Base-by-base conservation (phyloP, 345 rosid genomes). In the Salix purpurea region DNA sequence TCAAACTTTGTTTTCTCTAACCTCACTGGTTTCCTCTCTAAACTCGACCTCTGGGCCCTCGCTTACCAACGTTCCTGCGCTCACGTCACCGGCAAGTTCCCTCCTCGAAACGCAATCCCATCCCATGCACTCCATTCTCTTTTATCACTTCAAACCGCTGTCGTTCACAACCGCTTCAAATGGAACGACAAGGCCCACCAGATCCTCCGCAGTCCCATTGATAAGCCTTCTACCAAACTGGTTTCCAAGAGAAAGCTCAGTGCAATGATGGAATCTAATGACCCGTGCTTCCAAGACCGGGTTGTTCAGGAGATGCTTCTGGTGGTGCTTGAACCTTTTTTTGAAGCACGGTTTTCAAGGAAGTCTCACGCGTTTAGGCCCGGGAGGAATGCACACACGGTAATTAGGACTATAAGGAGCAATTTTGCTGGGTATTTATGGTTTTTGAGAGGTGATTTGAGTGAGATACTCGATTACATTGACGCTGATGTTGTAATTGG, bases 351-450 rank as follows among this genome's bases (percentile, higher is more conserved):
- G 73, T 96, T 96, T 67, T 93, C 98, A 3, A 30, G 79, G 28
- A 92, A 88, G 74, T 86, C 89, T 0, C 96, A 92, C 39, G 97
- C 89, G 16, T 93, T 96, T 86, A 82, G 99, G 30, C 99, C 98
- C 0, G 99, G 97, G 42, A 89, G 99, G 81, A 93, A 86, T 79
- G 90, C 98, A 0, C 99, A 96, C 75, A 92, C 94, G 13, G 97
- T 87, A 62, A 93, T 96, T 74, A 88, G 99, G 78, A 91, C 97
- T 37, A 86, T 96, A 9, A 84, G 98, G 78, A 91, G 97, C 77
- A 90, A 88, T 74, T 96, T 92, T 61, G 91, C 99, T 19, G 99
- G 99, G 34, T 96, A 96, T 81, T 75, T 93, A 79, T 96, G 98
- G 99, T 96, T 92, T 67, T 71, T 96, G 82, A 91, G 79, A 69